Percentiles rank a stretch among this genome's conserved stretches.
phyloP scores from a whole-genome alignment of 2,329 filamentous ascomycete genomes.

The Penicillium hesseltinei region DNA sequence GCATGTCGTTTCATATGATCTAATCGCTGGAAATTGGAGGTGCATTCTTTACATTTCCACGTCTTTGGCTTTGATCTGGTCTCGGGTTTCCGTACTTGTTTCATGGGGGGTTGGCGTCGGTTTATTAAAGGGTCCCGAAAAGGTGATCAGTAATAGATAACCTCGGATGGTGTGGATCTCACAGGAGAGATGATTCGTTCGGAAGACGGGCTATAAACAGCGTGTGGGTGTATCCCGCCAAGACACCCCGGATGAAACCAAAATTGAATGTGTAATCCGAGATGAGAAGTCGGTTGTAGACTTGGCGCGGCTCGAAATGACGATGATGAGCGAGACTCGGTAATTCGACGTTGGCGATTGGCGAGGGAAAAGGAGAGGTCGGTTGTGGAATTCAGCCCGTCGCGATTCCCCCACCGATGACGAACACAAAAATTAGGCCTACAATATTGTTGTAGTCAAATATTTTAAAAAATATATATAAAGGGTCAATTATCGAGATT shows the following conservation, averaged over 20 bases:
- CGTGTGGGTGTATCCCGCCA: constrained; percentile 1
- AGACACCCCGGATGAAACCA: not conserved
- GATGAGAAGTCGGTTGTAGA: not conserved
- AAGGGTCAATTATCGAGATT: not conserved
- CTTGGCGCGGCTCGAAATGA: not conserved
- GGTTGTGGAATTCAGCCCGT: constrained; percentile 9
- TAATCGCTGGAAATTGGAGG: constrained; percentile 24
- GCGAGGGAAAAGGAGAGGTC: not conserved
- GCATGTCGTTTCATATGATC: constrained; percentile 30
- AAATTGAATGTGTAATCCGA: not conserved
- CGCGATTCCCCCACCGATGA: constrained; percentile 20
- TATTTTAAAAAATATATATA: not conserved
- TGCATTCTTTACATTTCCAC: constrained; percentile 29
- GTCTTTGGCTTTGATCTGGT: constrained; percentile 1
- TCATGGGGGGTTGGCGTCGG: constrained; percentile 11
- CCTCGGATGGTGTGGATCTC: not conserved
- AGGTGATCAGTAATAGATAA: not conserved
- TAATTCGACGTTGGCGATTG: constrained; percentile 6
- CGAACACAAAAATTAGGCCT: not conserved
- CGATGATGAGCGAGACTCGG: constrained; percentile 3
- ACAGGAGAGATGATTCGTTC: not conserved
- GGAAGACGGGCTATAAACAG: not conserved
- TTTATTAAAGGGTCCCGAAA: not conserved
- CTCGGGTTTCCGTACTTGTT: constrained; percentile 6
- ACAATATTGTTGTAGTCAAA: too few species aligned